Evolutionary conservation across 176 grass and related monocot genomes (phyloP), one percentile per base, ranked within the genome.

Genomic region (Triticum dicoccoides): DNA sequence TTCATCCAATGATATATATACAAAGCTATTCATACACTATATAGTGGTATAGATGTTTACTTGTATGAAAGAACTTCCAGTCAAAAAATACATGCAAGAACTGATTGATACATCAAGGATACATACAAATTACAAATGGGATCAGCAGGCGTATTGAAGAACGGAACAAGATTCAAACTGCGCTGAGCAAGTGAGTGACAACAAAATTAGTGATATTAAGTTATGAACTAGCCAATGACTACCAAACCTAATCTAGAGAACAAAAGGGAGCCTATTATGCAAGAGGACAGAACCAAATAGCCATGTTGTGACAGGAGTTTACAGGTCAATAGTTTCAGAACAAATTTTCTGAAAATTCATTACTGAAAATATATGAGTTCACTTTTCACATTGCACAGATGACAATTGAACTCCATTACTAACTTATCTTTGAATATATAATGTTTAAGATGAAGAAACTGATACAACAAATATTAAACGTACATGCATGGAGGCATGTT

Each of bases 401-500:
- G 17, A 14, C 27, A 71, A 61, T 30, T 86, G 51, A 72, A 62
- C 65, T 80, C 58, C 30, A 47, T 80, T 80, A 56, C 37, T 33
- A 10, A 21, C 35, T n/a, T 56, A 59, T 23, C 8, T 25, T 81
- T 81, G 39, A 78, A 63, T n/a, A 58, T 47, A 69, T 47, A 69
- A 78, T 49, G 61, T 45, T 45, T 5, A 5, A 45, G 15, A 58
- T 59, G 20, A 73, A 29, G 61, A 62, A 62, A 79, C 61, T 12
- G 9, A 41, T 79, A 61, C 87, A 79, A 78, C 37, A 77, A 41
- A 41, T 27, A 39, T 47, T 77, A 34, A 88, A 61, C n/a, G 45
- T 9, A 77, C 72, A 82, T 34, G 66, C 24, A 76, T 27, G 73
- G 18, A 69, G 24, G 34, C 27, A 52, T 54, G 47, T 33, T 39